Evolutionary conservation across 495 filamentous ascomycete species (phyloP).

Genomic region (Margaritispora aquatica): DNA sequence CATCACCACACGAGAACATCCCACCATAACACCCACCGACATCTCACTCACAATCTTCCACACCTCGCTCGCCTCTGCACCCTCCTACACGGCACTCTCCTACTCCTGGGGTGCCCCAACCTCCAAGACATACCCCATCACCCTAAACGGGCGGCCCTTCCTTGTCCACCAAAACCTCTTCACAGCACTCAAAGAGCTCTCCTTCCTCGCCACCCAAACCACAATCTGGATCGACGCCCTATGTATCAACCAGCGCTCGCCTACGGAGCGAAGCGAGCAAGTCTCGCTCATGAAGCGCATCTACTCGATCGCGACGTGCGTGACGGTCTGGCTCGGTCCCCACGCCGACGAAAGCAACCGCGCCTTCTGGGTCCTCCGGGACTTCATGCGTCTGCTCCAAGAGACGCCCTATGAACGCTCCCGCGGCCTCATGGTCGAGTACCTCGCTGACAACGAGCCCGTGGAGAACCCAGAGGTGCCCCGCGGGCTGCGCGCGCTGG

Average conservation of each 20-base stretch:
- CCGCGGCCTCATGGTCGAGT: not conserved
- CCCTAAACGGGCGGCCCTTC: not conserved
- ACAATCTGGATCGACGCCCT: slow-evolving; percentile 7
- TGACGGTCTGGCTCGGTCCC: slow-evolving; percentile 14
- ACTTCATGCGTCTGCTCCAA: not conserved
- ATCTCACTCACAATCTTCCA: too few relatives aligned
- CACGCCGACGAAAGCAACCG: not conserved
- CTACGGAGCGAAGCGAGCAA: slow-evolving; percentile 7
- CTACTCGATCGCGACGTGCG: slow-evolving; percentile 5
- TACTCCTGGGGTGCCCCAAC: slow-evolving; percentile 8
- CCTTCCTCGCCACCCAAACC: too few relatives aligned
- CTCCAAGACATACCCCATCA: not conserved
- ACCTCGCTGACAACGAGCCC: not conserved
- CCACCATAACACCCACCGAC: too few relatives aligned
- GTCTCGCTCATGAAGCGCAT: slow-evolving; percentile 10
- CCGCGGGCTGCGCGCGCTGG: not conserved
- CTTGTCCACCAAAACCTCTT: not conserved
- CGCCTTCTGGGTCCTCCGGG: not conserved
- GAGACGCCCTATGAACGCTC: not conserved
- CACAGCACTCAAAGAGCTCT: not conserved
- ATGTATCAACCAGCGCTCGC: slow-evolving; percentile 13
- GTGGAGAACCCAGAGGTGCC: not conserved
- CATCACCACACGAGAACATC: too few relatives aligned
- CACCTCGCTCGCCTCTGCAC: not conserved
- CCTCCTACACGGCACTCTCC: slow-evolving; percentile 1